Evolutionary conservation across 2,329 filamentous ascomycete genomes (phyloP), one percentile per base, ranked within the genome.

Genomic region (Paraphaeosphaeria sporulosa): DNA sequence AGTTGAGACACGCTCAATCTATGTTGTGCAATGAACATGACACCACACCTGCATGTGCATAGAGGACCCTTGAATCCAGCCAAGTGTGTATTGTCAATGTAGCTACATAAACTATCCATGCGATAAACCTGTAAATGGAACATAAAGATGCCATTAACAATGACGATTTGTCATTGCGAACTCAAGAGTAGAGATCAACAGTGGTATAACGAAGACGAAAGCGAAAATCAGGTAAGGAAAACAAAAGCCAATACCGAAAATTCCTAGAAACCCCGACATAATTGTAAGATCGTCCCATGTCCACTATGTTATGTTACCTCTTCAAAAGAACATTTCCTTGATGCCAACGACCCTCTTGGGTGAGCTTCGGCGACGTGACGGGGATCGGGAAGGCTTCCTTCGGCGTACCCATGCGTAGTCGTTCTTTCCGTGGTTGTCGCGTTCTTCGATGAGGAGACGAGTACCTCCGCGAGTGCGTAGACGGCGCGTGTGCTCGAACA

Each of bases 401-500:
- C 68, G 68, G 49, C 76, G 76, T 36, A 83, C 81, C 72, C 79
- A 82, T 5, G 81, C 81, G 57, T 82, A 83, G 50, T 82, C 77
- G 34, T 75, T 75, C 66, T 79, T 76, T 17, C 73, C 71, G 17
- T 69, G 69, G 44, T 75, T 72, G 49, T 71, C 69, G 15, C 76
- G 75, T 23, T 79, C 72, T 64, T 83, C 80, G 51, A 83, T 78
- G 57, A 83, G 74, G 54, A 83, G 67, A 38, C 72, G 75, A 32
- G 64, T 64, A 30, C 56, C 34, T 27, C 74, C 74, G 19, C 64
- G 63, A 9, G 69, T 68, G 53, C 81, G 79, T 21, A 83, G 73
- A 25, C 81, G 78, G 15, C 77, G 76, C 15, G 82, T 84, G 62
- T 84, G 82, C 65, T 84, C 82, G 64, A 84, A 84, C 32, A 84